Evolutionary conservation across 306 rosid species (phyloP).

Genomic region (Medicago ruthenica): DNA sequence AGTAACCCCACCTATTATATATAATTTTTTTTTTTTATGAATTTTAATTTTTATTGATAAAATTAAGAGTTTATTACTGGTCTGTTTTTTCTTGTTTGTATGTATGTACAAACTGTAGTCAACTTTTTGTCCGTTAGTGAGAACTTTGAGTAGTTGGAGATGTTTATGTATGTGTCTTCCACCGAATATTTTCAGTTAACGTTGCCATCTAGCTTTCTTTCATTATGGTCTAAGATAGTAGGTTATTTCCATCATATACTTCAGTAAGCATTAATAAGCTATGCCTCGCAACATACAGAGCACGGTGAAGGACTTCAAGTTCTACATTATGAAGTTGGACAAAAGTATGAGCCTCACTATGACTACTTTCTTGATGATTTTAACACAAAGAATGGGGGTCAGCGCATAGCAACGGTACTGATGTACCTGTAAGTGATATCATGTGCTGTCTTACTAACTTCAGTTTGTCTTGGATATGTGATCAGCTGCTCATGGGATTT

Average conservation of each 20-base stretch:
- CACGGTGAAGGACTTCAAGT: constrained; percentile 99
- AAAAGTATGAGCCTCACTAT: constrained; percentile 96
- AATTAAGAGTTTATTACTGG: constrained; percentile 3
- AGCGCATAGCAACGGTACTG: constrained; percentile 91
- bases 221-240: constrained; percentile 32
- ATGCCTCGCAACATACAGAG: constrained; percentile 59
- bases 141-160: constrained; percentile 22
- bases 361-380: constrained; percentile 92
- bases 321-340: constrained; percentile 98
- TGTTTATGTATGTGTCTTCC: background rate
- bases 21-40: constrained; percentile 9
- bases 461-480: constrained; percentile 18
- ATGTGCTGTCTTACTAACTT: constrained; percentile 34
- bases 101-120: background rate
- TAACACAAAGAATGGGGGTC: constrained; percentile 93
- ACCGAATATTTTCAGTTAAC: constrained; percentile 26
- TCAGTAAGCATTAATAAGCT: constrained; percentile 43
- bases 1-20: constrained; percentile 43
- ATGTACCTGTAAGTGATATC: constrained; percentile 91
- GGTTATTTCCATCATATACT: constrained; percentile 24
- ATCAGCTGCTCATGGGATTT: constrained; percentile 27
- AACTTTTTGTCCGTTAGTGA: background rate
- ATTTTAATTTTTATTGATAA: constrained; percentile 19
- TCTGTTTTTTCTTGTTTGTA: constrained; percentile 5
- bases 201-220: constrained; percentile 24